Percentiles rank a stretch among this genome's conserved stretches.
Conservation (phyloP, 805 yeast genomes). For the Candida manassasensis region DNA sequence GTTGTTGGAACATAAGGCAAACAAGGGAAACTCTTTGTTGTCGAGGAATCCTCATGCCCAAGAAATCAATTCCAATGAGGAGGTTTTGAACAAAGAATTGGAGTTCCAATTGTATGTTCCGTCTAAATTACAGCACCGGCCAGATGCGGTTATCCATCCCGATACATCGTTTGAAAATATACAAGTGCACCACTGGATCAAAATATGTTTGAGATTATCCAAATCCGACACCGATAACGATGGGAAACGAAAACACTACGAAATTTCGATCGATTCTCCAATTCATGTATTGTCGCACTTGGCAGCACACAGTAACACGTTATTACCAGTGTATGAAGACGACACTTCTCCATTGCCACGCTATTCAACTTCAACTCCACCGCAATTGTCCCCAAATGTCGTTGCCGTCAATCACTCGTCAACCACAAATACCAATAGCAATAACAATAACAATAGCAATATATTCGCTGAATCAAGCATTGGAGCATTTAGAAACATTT, state of each 20-base stretch:
- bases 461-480: background rate
- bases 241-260: constrained; percentile 81
- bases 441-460: constrained; percentile 3
- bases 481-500: background rate
- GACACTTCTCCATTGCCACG: constrained; percentile 9
- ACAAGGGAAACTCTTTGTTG: constrained; percentile 43
- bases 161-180: constrained; percentile 78
- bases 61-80: constrained; percentile 33
- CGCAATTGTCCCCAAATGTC: constrained; percentile 55
- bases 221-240: constrained; percentile 50
- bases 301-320: constrained; percentile 77
- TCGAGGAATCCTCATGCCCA: constrained; percentile 32
- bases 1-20: constrained; percentile 74
- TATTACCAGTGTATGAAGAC: constrained; percentile 65
- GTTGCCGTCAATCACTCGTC: constrained; percentile 35
- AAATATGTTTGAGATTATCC: constrained; percentile 77
- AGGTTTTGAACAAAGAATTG: constrained; percentile 68
- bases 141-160: constrained; percentile 58
- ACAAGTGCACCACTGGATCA: constrained; percentile 93
- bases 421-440: background rate
- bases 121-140: constrained; percentile 50
- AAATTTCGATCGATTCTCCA: constrained; percentile 92
- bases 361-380: constrained; percentile 21
- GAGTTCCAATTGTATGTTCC: constrained; percentile 89
- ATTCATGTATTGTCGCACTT: constrained; percentile 72